Conservation (phyloP, 2,329 filamentous ascomycete species). For the Drechslerella stenobrocha region DNA sequence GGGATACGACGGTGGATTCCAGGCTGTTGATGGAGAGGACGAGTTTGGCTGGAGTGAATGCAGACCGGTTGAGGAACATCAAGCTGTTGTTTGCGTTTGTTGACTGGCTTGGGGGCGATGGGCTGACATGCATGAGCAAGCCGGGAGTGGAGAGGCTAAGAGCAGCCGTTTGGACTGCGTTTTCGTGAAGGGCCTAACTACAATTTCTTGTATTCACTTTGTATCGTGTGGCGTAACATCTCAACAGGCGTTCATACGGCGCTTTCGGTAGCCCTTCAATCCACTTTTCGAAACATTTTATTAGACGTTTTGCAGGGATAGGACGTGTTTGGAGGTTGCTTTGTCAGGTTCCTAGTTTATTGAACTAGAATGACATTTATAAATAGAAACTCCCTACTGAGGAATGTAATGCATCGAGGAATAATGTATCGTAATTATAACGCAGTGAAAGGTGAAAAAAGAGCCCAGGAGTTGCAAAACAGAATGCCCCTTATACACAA, state of each 20-base stretch:
- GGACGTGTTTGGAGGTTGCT: no score
- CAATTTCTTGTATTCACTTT: conserved; percentile 4
- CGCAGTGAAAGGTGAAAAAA: conserved; percentile 28
- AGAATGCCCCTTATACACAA: conserved; percentile 48
- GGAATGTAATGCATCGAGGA: conserved; percentile 35
- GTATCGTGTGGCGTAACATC: neutral
- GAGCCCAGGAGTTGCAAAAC: conserved; percentile 29
- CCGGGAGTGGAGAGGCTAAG: conserved; percentile 63
- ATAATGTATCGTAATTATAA: conserved; percentile 48
- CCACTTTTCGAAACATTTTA: neutral
- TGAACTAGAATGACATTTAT: conserved; percentile 43
- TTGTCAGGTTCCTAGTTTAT: conserved; percentile 38
- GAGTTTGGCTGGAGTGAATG: conserved; percentile 58
- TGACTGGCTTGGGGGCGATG: conserved; percentile 58
- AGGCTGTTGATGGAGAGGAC: conserved; percentile 67
- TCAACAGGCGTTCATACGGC: neutral
- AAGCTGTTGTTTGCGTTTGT: conserved; percentile 69
- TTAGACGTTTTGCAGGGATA: no score
- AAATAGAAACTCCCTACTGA: conserved; percentile 33
- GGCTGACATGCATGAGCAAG: conserved; percentile 62
- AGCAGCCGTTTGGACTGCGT: conserved; percentile 59
- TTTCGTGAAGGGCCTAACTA: conserved; percentile 39
- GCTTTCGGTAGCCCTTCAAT: neutral
- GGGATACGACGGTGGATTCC: conserved; percentile 69
- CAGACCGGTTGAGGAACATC: conserved; percentile 66